phyloP scores from a whole-genome alignment of 345 rosid species.

The Mallotus nudiflorus region DNA sequence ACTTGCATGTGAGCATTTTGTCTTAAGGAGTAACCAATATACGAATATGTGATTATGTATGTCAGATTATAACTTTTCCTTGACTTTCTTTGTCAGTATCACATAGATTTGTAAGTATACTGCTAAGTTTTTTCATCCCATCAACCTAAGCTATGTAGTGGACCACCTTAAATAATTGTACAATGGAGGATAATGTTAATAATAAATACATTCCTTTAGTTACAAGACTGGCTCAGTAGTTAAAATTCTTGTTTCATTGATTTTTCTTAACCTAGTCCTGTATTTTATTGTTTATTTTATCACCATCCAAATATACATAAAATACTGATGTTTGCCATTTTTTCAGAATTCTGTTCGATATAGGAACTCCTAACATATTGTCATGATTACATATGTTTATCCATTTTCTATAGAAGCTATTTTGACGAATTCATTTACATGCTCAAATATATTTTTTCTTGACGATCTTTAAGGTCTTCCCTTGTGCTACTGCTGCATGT shows the following conservation, averaged over 20 bases:
- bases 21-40: too few species aligned
- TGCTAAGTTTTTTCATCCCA: neutral
- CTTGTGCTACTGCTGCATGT: slow-evolving; percentile 63
- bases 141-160: neutral
- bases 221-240: neutral
- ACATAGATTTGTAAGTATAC: too few species aligned
- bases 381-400: neutral
- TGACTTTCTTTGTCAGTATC: too few species aligned
- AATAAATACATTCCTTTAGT: neutral
- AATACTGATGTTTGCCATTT: neutral
- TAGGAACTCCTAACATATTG: neutral
- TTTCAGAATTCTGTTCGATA: neutral
- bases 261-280: neutral
- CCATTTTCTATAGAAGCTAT: neutral
- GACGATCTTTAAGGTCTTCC: slow-evolving; percentile 48
- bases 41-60: too few species aligned
- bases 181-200: neutral
- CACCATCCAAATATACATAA: too few species aligned
- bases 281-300: too few species aligned
- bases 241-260: neutral
- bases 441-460: neutral
- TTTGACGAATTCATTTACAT: neutral
- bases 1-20: neutral
- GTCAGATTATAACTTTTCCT: too few species aligned
- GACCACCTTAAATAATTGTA: too few species aligned